Base-by-base conservation (phyloP, 2,329 filamentous ascomycete species). In the Cadophora malorum region DNA sequence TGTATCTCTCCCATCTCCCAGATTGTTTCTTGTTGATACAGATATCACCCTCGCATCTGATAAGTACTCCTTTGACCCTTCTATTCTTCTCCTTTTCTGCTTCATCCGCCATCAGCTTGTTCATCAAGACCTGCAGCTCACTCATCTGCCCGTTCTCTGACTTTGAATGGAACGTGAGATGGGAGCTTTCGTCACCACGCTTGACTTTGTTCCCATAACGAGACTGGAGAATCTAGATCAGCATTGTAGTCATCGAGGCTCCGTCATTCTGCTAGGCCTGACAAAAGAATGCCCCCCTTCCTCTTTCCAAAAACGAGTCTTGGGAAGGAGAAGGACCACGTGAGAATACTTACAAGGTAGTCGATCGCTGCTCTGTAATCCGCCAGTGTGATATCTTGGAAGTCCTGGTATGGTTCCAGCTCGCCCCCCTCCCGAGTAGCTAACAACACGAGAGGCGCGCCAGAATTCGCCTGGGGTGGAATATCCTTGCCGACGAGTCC, bases 1-100 rank as follows among this genome's bases (percentile, higher is more conserved):
- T 16, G 50, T 59, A 66, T 19, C 64, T 61, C 38, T 66, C 64
- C 55, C 25, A 61, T 28, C 14, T 61, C 3, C 64, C 28, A 35
- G 28, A 53, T 14, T 61, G 9, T 16, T 61, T 41, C n/a, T 49
- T 60, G 28, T 66, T 28, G 19, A 66, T 33, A 12, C 56, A 12
- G 21, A 66, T 66, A 31, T 66, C 64, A 8, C 64, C 64, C 19
- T 61, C 64, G 23, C 56, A 66, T 35, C 64, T 52, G 31, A 66
- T 66, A 5, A 61, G 23, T 8, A 65, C 63, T 6, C 63, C 55
- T 35, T 52, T 52, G 35, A 63, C 28, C 47, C 55, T 63, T 25
- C 25, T 41, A 10, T 9, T 23, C 33, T 41, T 63, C 25, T 63
- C 25, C 28, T 50, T 35, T 49, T n/a, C 49, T 63, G 31, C 47